Evolutionary conservation across 2,329 filamentous ascomycete genomes (phyloP).

Genomic region (Exophiala calicioides): DNA sequence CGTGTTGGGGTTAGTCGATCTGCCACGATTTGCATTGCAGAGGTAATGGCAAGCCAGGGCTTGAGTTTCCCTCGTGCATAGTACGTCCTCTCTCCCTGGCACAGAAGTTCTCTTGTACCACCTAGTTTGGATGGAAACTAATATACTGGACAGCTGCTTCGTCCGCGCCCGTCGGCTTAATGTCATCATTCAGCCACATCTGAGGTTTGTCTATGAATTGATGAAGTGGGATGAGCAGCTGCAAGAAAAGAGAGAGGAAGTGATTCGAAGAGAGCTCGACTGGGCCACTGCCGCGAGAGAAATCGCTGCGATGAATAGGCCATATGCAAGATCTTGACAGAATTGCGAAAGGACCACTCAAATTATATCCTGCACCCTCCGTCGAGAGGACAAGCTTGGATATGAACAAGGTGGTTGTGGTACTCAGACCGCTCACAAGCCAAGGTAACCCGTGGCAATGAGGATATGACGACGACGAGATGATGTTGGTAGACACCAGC

Average conservation of each 20-base stretch:
- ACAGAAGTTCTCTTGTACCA: too few species aligned
- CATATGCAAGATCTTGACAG: slow-evolving; percentile 73
- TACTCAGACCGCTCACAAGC: too few species aligned
- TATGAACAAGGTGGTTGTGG: too few species aligned
- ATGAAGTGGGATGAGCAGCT: slow-evolving; percentile 91
- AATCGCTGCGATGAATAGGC: slow-evolving; percentile 93
- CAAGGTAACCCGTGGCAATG: too few species aligned
- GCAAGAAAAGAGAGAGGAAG: slow-evolving; percentile 32
- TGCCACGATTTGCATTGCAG: slow-evolving; percentile 97
- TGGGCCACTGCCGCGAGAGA: slow-evolving; percentile 87
- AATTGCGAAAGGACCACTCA: too few species aligned
- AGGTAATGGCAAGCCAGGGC: slow-evolving; percentile 82
- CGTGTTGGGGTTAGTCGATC: slow-evolving; percentile 93
- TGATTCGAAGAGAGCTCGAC: slow-evolving; percentile 75
- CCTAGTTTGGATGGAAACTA: too few species aligned
- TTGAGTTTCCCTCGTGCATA: slow-evolving; percentile 91
- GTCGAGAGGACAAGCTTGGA: too few species aligned
- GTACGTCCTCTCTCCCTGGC: slow-evolving; percentile 44
- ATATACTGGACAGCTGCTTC: slow-evolving; percentile 65
- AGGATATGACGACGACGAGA: not conserved
- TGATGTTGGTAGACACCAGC: not conserved
- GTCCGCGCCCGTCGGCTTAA: slow-evolving; percentile 90
- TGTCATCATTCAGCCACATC: slow-evolving; percentile 96
- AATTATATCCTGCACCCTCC: too few species aligned
- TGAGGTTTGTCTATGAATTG: slow-evolving; percentile 92